Evolutionary conservation across 2,329 filamentous ascomycete species (phyloP).

Genomic region (Xylaria sp.): DNA sequence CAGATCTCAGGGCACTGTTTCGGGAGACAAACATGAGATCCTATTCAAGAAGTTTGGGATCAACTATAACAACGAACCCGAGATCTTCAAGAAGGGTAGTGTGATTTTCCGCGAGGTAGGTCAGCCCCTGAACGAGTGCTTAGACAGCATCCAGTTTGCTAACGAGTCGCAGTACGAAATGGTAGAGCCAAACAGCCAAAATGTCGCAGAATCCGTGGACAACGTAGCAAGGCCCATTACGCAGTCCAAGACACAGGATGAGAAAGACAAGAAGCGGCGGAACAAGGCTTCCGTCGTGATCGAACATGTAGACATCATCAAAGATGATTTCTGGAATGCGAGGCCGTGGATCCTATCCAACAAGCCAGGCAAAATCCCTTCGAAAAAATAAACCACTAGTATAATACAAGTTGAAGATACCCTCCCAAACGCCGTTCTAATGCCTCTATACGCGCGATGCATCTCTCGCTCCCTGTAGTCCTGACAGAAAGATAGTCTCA

Average conservation of each 20-base stretch:
- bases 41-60: constrained; percentile 82
- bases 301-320: constrained; percentile 90
- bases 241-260: constrained; percentile 71
- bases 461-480: constrained; percentile 5
- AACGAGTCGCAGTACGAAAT: constrained; percentile 57
- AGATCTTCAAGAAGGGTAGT: constrained; percentile 90
- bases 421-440: constrained; percentile 16
- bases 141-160: constrained; percentile 24
- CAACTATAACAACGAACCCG: constrained; percentile 95
- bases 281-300: constrained; percentile 75
- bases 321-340: constrained; percentile 86
- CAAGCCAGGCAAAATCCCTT: constrained; percentile 65
- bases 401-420: constrained; percentile 7
- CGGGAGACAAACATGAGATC: constrained; percentile 92
- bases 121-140: not conserved
- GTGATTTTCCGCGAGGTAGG: constrained; percentile 77
- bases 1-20: constrained; percentile 63
- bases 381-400: constrained; percentile 40
- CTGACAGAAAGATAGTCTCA: not conserved
- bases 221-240: constrained; percentile 47
- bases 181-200: constrained; percentile 52
- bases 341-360: constrained; percentile 79
- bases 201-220: constrained; percentile 43
- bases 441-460: constrained; percentile 12
- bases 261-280: constrained; percentile 76